phyloP scores from a whole-genome alignment of 2,329 filamentous ascomycete species.

The Aspergillus sp. region DNA sequence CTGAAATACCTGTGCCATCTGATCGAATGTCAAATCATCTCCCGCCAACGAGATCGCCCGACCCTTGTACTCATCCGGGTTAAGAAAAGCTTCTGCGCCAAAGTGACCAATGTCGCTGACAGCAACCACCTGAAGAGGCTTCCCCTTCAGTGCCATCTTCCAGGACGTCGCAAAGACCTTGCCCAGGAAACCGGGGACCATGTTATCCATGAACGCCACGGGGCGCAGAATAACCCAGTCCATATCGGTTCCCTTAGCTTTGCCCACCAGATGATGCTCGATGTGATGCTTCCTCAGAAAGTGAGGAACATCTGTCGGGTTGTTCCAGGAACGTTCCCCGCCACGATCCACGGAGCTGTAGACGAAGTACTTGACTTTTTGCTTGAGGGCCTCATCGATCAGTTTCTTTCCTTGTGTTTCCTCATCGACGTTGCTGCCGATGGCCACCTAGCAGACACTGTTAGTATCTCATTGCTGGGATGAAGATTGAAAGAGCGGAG shows the following conservation, averaged over 20 bases:
- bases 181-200: constrained; percentile 49
- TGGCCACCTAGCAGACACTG: background rate
- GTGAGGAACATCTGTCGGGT: constrained; percentile 60
- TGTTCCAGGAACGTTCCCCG: constrained; percentile 55
- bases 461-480: background rate
- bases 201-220: constrained; percentile 61
- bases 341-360: constrained; percentile 67
- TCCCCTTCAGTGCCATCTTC: constrained; percentile 44
- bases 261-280: constrained; percentile 60
- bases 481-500: background rate
- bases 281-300: constrained; percentile 64
- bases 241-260: constrained; percentile 49
- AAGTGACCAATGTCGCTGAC: constrained; percentile 56
- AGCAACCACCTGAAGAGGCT: constrained; percentile 47
- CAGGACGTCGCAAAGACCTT: constrained; percentile 51
- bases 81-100: constrained; percentile 51
- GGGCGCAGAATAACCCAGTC: constrained; percentile 64
- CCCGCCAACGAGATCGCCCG: constrained; percentile 49
- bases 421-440: constrained; percentile 7
- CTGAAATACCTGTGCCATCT: constrained; percentile 51
- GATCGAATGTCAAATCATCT: constrained; percentile 52
- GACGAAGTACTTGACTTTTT: constrained; percentile 62
- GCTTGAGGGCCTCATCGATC: constrained; percentile 57
- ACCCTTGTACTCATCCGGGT: constrained; percentile 46
- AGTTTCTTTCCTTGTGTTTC: constrained; percentile 60